These are phyloP conservation scores for Colletotrichum sp. DNA, from an alignment of 2,329 filamentous ascomycete species.

Conservation along the genomic window DNA sequence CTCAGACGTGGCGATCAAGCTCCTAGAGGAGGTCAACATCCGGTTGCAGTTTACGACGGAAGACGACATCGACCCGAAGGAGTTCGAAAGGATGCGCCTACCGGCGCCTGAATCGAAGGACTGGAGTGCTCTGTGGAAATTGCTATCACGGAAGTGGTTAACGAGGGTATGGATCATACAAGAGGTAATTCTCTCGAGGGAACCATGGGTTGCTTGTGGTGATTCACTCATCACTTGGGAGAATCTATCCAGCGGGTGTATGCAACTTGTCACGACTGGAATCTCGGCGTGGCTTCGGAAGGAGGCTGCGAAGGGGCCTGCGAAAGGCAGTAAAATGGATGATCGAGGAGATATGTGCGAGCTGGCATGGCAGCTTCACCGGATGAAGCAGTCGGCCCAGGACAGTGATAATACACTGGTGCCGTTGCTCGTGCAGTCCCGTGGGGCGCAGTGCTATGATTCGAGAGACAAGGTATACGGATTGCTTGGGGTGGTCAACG, in stretches of 20 bases:
- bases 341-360: not conserved
- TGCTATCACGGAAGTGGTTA: conserved; percentile 7
- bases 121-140: not conserved
- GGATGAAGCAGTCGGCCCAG: not conserved
- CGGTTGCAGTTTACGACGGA: not conserved
- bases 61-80: not conserved
- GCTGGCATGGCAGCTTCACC: not conserved
- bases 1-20: conserved; percentile 25
- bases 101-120: not conserved
- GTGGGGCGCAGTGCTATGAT: not conserved
- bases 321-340: not conserved
- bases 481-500: not conserved
- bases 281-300: not conserved
- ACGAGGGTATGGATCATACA: conserved; percentile 5
- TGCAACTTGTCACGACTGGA: not conserved
- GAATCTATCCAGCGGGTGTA: not conserved
- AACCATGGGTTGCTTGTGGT: conserved; percentile 7
- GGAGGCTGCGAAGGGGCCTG: not conserved
- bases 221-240: not conserved
- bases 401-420: not conserved
- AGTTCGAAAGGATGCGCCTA: not conserved
- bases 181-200: not conserved
- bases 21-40: not conserved
- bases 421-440: not conserved
- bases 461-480: conserved; percentile 9